These are phyloP conservation scores for Candida sanyaensis DNA, from an alignment of 1,139 yeast genomes.

Conservation along the genomic window DNA sequence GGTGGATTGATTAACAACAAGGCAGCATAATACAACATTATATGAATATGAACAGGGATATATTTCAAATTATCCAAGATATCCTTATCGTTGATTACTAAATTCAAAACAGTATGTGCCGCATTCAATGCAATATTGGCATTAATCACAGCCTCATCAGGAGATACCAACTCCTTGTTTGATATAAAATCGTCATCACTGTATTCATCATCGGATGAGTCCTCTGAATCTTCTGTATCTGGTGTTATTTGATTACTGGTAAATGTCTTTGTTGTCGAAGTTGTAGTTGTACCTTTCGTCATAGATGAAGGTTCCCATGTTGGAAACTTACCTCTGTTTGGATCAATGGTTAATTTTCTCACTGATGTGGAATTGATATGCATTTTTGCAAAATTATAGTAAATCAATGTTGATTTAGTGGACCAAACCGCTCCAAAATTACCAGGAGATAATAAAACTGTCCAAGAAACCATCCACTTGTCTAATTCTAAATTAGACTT, in stretches of 20 bases:
- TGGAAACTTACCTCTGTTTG: conserved; percentile 19
- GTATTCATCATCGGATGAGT: conserved; percentile 26
- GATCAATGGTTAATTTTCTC: conserved; percentile 42
- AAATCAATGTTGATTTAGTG: conserved; percentile 66
- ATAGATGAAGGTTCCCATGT: conserved; percentile 25
- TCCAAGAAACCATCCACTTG: conserved; percentile 84
- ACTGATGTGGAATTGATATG: conserved; percentile 64
- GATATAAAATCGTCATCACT: conserved; percentile 36
- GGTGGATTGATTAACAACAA: conserved; percentile 56
- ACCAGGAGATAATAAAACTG: conserved; percentile 64
- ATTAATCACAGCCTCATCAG: conserved; percentile 36
- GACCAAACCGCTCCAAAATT: conserved; percentile 68
- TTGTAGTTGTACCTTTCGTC: neutral
- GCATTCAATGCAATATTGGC: conserved; percentile 60
- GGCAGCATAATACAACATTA: conserved; percentile 72
- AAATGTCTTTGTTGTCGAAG: neutral
- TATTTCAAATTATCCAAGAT: conserved; percentile 58
- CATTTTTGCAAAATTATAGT: conserved; percentile 76
- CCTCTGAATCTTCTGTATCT: conserved; percentile 18
- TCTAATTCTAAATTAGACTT: conserved; percentile 67
- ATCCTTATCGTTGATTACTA: conserved; percentile 62
- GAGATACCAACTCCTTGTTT: conserved; percentile 38
- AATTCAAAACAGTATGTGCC: conserved; percentile 61
- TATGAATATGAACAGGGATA: conserved; percentile 71
- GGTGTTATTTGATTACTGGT: conserved; percentile 2